Base-by-base conservation (phyloP, 192 early-diverging fungal species). In the Lobosporangium transversale region DNA sequence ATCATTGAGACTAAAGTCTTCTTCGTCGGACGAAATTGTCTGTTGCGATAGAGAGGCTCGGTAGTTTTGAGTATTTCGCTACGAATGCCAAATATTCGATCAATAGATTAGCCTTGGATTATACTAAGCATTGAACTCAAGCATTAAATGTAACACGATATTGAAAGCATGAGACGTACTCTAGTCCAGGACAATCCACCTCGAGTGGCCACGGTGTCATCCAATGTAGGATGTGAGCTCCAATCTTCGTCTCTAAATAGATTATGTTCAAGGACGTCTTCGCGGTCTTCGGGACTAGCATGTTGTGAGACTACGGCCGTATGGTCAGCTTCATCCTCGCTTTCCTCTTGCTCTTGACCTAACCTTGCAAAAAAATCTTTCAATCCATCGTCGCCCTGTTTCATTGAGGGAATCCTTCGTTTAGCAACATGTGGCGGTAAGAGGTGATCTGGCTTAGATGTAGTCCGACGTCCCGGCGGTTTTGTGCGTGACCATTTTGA, bases 361-460 rank as follows among this genome's bases (percentile, higher is more conserved):
- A 76, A 43, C 23, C 36, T 40, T 8, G 73, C 73, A 23, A 76
- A 55, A 62, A 67, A 66, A 24, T 62, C 53, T 2, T 54, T 18
- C 24, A 76, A 31, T 15, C 17, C 42, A 20, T 18, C 27, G 8
- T 29, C 54, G 23, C 59, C 59, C 53, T 62, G 52, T 18, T 18
- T 11, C 15, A 23, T 15, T 23, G 73, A 17, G 5, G 50, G 59
- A 26, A 76, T 61, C 15, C 73, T 51, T n/a, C 58, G 37, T 52
- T 50, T 76, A 36, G 73, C 73, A 24, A 65, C 62, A 23, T 76
- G 73, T 2, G 73, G 64, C 21, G 40, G 53, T 24, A 52, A 50
- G 1, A 30, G 6, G 23, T n/a, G 33, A 3, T 53, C 64, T 2
- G 44, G 33, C 3, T 56, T 48, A 3, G 59, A 1, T 40, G 21